A percentile compares a stretch with the other conserved stretches of the same genome.
phyloP scores from a whole-genome alignment of 116 monocot genomes.

The Cymodocea nodosa region DNA sequence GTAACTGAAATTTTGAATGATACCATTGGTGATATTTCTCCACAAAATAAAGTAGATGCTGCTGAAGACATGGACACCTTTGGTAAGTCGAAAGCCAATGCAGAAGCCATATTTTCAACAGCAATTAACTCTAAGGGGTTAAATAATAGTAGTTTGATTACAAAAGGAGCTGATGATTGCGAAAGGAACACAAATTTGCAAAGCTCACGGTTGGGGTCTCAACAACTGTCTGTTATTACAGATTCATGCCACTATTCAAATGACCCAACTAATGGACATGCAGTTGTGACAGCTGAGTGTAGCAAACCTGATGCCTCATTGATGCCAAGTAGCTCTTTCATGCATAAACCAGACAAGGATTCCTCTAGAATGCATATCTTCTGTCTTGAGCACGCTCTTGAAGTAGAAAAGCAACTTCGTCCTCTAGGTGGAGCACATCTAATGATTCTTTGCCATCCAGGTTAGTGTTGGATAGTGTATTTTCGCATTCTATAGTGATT shows the following conservation, averaged over 20 bases:
- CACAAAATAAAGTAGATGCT: background rate
- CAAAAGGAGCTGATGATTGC: background rate
- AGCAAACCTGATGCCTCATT: constrained; percentile 8
- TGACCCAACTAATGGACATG: constrained; percentile 5
- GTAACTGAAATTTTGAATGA: background rate
- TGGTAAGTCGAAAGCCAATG: background rate
- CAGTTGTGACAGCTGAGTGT: background rate
- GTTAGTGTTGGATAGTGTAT: constrained; percentile 21
- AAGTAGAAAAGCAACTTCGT: constrained; percentile 61
- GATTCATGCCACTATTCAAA: constrained; percentile 2
- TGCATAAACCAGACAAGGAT: constrained; percentile 57
- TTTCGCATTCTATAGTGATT: background rate
- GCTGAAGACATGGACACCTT: background rate
- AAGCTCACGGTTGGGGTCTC: background rate
- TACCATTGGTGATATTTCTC: background rate
- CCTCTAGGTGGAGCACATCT: constrained; percentile 60
- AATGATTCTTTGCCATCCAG: constrained; percentile 88
- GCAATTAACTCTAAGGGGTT: background rate
- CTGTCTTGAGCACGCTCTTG: constrained; percentile 93
- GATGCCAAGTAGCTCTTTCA: constrained; percentile 9
- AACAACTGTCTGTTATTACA: background rate
- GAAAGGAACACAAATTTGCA: background rate
- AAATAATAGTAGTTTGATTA: background rate
- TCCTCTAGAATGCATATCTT: constrained; percentile 95
- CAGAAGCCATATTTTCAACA: background rate